Percentiles rank a stretch among this genome's conserved stretches.
These are phyloP conservation scores for Collybia sp. DNA, from an alignment of 768 basidiomycete genomes.

Conservation along the genomic window DNA sequence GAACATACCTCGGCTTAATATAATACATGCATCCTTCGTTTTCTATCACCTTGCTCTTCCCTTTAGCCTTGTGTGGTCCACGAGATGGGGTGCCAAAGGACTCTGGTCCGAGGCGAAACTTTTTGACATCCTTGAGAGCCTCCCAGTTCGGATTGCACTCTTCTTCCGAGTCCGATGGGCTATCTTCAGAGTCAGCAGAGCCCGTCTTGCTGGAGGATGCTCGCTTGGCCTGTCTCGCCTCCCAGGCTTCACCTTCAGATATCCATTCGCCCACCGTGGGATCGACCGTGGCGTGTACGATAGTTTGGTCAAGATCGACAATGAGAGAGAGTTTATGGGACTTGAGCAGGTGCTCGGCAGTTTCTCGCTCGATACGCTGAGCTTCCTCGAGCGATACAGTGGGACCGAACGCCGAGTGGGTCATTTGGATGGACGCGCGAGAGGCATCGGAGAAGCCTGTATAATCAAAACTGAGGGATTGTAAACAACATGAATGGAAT, in stretches of 20 bases:
- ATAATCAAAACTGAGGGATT: slow-evolving; percentile 60
- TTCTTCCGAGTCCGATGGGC: slow-evolving; percentile 40
- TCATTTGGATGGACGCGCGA: slow-evolving; percentile 90
- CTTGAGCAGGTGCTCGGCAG: slow-evolving; percentile 71
- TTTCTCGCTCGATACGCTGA: slow-evolving; percentile 79
- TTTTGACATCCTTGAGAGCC: slow-evolving; percentile 85
- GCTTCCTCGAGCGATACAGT: slow-evolving; percentile 93
- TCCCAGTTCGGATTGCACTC: slow-evolving; percentile 91
- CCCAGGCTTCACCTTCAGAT: slow-evolving; percentile 77
- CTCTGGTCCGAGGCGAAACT: slow-evolving; percentile 87
- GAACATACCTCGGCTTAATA: slow-evolving; percentile 87
- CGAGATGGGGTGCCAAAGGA: slow-evolving; percentile 43
- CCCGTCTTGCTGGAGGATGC: slow-evolving; percentile 26
- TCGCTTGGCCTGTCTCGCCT: slow-evolving; percentile 48
- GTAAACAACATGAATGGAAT: not conserved
- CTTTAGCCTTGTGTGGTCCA: slow-evolving; percentile 37
- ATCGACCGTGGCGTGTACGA: slow-evolving; percentile 97
- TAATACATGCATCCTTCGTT: slow-evolving; percentile 92
- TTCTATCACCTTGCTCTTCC: slow-evolving; percentile 62
- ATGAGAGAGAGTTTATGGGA: slow-evolving; percentile 86
- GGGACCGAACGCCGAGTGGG: slow-evolving; percentile 87
- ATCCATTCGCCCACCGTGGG: slow-evolving; percentile 99
- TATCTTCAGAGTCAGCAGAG: slow-evolving; percentile 35
- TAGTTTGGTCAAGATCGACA: slow-evolving; percentile 98
- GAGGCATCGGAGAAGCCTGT: slow-evolving; percentile 84